Evolutionary conservation across 805 yeast species (phyloP).

Genomic region (Saccharomyces jurei): DNA sequence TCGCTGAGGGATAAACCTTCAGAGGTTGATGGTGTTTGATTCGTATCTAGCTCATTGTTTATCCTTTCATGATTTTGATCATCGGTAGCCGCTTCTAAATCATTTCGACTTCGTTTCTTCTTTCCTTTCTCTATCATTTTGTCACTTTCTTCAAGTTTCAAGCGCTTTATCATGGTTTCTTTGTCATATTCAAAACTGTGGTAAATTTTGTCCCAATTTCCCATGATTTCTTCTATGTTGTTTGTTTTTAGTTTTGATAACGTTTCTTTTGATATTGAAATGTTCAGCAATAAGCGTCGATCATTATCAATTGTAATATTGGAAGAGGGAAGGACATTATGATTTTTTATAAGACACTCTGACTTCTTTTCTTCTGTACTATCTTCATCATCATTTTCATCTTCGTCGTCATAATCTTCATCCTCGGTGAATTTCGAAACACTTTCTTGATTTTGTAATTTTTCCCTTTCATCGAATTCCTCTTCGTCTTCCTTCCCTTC

Average conservation of each 20-base stretch:
- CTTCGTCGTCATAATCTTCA: conserved; percentile 6
- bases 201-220: conserved; percentile 62
- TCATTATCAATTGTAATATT: conserved; percentile 9
- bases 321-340: not conserved
- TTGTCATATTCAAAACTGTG: conserved; percentile 69
- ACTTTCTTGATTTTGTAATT: conserved; percentile 1
- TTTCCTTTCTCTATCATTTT: conserved; percentile 42
- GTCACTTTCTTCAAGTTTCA: conserved; percentile 75
- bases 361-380: conserved; percentile 11
- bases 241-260: conserved; percentile 26
- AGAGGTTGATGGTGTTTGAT: not conserved
- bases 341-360: conserved; percentile 7
- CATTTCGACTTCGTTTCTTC: conserved; percentile 19
- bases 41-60: not conserved
- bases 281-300: conserved; percentile 24
- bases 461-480: conserved; percentile 1
- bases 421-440: not conserved
- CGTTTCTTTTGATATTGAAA: conserved; percentile 32
- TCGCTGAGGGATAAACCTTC: not conserved
- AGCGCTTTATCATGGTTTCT: conserved; percentile 66
- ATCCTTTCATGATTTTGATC: conserved; percentile 9
- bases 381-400: conserved; percentile 13
- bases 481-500: no score
- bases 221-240: conserved; percentile 36
- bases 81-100: conserved; percentile 15